Conservation (phyloP, 257 asterid genomes). For the Rauvolfia tetraphylla region DNA sequence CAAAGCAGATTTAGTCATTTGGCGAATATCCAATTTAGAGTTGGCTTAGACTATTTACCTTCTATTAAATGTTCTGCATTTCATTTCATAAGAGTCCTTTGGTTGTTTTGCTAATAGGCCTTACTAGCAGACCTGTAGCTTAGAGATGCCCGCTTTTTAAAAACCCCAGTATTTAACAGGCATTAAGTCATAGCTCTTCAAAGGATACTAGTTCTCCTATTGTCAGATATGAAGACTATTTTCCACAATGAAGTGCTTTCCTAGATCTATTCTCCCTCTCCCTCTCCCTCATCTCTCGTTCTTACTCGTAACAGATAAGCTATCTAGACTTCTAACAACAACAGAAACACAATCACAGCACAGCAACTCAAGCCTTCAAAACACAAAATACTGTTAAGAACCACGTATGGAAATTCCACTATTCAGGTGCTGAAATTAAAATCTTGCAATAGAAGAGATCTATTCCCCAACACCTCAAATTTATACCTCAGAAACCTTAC, state of each 20-base stretch:
- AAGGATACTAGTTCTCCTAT: not conserved
- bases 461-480: not conserved
- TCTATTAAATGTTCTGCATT: not conserved
- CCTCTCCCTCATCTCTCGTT: not conserved
- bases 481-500: not conserved
- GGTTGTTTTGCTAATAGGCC: not conserved
- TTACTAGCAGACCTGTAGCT: not conserved
- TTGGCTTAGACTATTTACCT: not conserved
- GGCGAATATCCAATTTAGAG: not conserved
- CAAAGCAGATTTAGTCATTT: not conserved
- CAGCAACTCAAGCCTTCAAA: not conserved
- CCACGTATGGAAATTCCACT: not conserved
- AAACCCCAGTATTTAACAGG: not conserved
- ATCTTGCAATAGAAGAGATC: not conserved
- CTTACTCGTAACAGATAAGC: not conserved
- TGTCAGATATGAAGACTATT: not conserved
- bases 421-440: not conserved
- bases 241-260: not conserved
- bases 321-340: not conserved
- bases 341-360: not conserved
- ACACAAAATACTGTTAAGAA: not conserved
- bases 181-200: not conserved
- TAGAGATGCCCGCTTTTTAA: not conserved
- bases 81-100: not conserved
- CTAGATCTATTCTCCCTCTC: not conserved